Evolutionary conservation across 1,284 basidiomycete genomes (phyloP), one percentile per base, ranked within the genome.

Genomic region (Meira miltonrushii): DNA sequence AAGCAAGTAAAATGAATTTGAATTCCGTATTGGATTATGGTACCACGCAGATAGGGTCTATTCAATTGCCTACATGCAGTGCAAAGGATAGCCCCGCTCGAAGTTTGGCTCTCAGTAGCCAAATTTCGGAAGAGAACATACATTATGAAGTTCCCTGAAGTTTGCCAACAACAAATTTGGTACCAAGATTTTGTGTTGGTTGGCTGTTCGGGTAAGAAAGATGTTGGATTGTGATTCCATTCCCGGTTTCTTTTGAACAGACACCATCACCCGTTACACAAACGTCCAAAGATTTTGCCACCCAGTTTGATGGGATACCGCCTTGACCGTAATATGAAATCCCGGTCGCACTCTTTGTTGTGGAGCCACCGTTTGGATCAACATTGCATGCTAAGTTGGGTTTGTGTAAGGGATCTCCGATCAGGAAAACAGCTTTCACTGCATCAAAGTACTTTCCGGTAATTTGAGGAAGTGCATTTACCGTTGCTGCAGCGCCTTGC

Each of bases 331-430:
- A 55, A n/a, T 57, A 55, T 41, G 19, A 49, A 3, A 75, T 13
- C 13, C 75, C 75, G n/a, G 44, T 61, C 15, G 65, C 66, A 37
- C 58, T 51, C 1, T 71, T n/a, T 11, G 55, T 57, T 38, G 49
- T 54, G 12, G 59, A 66, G 3, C 75, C 74, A n/a, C 75, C 76
- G 55, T 61, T 60, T 7, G 51, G 54, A 41, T 77, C 76, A 49
- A 72, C 67, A 54, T 78, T 78, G 58, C 74, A 74, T 3, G 70
- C 65, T 21, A 73, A 60, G 21, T 65, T 64, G 21, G 72, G 49
- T 58, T 68, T 67, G 58, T 76, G 73, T 12, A 66, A 44, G 2
- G 76, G 75, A 66, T 77, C 64, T 23, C 76, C 76, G 39, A 77
- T 65, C 11, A 77, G 58, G 46, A 78, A 62, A 19, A 78, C 76